phyloP scores from a whole-genome alignment of 1,284 basidiomycete species.

The Lentinula novae-zelandiae region DNA sequence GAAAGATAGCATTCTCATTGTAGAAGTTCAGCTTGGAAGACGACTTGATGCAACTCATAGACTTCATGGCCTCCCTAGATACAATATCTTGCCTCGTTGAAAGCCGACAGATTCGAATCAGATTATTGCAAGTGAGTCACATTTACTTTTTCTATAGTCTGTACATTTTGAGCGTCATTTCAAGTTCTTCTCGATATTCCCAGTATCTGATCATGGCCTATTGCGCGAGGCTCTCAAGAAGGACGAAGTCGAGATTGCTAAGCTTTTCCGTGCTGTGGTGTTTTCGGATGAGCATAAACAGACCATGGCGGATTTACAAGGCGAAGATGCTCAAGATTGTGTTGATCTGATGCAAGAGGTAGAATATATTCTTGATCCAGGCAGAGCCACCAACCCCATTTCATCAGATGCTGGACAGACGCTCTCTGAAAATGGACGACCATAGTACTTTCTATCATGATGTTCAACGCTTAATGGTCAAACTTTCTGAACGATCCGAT shows the following conservation, averaged over 20 bases:
- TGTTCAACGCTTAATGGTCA: constrained; percentile 22
- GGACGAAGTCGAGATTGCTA: constrained; percentile 18
- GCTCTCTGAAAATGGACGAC: not conserved
- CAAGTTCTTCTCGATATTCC: constrained; percentile 17
- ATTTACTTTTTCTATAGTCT: not conserved
- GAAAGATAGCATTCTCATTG: not conserved
- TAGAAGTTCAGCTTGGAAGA: constrained; percentile 9
- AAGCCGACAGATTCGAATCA: constrained; percentile 18
- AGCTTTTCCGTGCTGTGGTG: constrained; percentile 12
- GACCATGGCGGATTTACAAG: constrained; percentile 16
- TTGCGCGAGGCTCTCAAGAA: constrained; percentile 19
- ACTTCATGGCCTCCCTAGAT: constrained; percentile 20
- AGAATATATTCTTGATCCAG: not conserved
- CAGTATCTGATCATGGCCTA: constrained; percentile 14
- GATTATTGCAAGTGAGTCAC: constrained; percentile 17
- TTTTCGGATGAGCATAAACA: constrained; percentile 14
- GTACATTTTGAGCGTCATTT: not conserved
- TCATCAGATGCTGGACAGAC: constrained; percentile 8
- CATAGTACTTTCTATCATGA: constrained; percentile 16
- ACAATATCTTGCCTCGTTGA: constrained; percentile 20
- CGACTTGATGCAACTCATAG: constrained; percentile 13
- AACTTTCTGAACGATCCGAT: constrained; percentile 21
- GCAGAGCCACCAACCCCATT: not conserved
- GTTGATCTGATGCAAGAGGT: constrained; percentile 22
- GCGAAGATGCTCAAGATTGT: constrained; percentile 19